Base-by-base conservation (phyloP, 2,329 filamentous ascomycete genomes). In the Trichoderma asperellum region DNA sequence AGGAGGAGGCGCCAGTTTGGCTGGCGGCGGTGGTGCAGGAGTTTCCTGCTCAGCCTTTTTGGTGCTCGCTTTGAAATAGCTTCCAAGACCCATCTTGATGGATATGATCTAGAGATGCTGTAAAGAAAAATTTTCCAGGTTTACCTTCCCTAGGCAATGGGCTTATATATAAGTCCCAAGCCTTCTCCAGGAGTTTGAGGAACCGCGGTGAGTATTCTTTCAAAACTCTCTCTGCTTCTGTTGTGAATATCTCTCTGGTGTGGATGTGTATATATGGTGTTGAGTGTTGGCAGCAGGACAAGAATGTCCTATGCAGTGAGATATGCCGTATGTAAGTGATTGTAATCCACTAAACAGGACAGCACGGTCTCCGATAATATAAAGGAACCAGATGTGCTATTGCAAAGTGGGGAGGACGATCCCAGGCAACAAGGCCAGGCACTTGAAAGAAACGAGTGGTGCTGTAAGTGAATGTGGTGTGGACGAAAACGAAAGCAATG, bases 21-120 rank as follows among this genome's bases (percentile, higher is more conserved):
- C 73, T 70, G 32, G 62, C 67, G 35, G 71, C 65, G 67, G 63
- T 61, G 67, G 63, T 61, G 65, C 71, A 18, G 70, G 40, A 35
- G 72, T 37, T 32, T 65, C 49, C 57, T 71, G 56, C 57, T 73
- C 70, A 24, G 58, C 59, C 65, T 68, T 60, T 35, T 70, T 65
- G 18, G 71, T 71, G 27, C 72, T 82, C 56, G 85, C 81, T 80
- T 87, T 89, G 83, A 91, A 90, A 74, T 91, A 91, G 76, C 79
- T 86, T 61, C 82, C 83, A 71, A 91, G 75, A 70, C 88, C 88
- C 89, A 91, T 91, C 55, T 69, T 79, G 75, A 37, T 47, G 34
- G 64, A 32, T 62, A 24, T 35, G 32, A 18, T 18, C 1, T 34
- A 32, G 32, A 32, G 32, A 24, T 21, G 53, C 32, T 64, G 58